Base-by-base conservation (phyloP, 371 early-diverging fungal species). In the Lichtheimia corymbifera region DNA sequence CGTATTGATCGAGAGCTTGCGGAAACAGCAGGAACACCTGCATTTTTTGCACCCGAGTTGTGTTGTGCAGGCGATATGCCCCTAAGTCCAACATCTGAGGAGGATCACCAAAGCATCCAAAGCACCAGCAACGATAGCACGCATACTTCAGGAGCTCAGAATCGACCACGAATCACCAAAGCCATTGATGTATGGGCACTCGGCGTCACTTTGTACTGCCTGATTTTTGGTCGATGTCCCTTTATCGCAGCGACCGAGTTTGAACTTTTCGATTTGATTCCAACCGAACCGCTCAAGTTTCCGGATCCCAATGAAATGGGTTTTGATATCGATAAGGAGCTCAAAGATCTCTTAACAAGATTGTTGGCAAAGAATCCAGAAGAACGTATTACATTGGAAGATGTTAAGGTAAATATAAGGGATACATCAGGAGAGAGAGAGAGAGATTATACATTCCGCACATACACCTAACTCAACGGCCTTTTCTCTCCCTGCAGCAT, bases 101-200 rank as follows among this genome's bases (percentile, higher is more conserved):
- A 58, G 45, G 62, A 62, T 15, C 53, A 30, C 14, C n/a, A 52
- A 12, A 49, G 28, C 9, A 50, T 42, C 9, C 11, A 55, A 5
- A 28, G 30, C 5, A 43, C 1, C 12, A 12, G 40, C 55, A 5
- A 44, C 35, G 49, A 49, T 13, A 25, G 28, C 13, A 40, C 41
- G 15, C 7, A 53, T 49, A 61, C 58, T 28, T 42, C 35, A 50
- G 13, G 17, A 42, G 28, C 13, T 15, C 55, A 55, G 15, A 40
- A 68, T 24, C 68, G 67, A 27, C 84, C 83, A 25, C 83, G 80
- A 5, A 91, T 91, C 20, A 91, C 93, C 9, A 89, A 89, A 51
- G 91, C 92, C 7, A 96, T 99, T 43, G 99, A 99, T 76, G 86
- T 99, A 3, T 99, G 99, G 99, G 97, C 99, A 17, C 80, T 98